Percentiles rank a stretch among this genome's conserved stretches.
Evolutionary conservation across 176 grass and related monocot species (phyloP).

Genomic region (Typha latifolia): DNA sequence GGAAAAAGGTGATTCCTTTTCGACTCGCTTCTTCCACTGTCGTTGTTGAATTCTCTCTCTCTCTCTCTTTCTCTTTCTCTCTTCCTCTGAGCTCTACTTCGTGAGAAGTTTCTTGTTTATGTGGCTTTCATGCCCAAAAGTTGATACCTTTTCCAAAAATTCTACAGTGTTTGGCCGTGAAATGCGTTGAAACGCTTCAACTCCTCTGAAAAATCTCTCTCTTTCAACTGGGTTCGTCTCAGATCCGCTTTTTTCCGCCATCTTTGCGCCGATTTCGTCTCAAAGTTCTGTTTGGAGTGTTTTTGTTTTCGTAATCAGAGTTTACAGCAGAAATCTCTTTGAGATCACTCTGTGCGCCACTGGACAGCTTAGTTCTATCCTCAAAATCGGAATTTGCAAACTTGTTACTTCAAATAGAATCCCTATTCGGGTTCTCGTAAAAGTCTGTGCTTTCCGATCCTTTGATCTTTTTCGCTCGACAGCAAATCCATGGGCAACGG

Average conservation of each 20-base stretch:
- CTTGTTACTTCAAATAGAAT: neutral
- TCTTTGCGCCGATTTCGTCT: neutral
- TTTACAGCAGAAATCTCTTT: too few relatives aligned
- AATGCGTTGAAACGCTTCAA: neutral
- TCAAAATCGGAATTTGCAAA: neutral
- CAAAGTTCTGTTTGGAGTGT: neutral
- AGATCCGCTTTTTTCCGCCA: neutral
- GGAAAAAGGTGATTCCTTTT: neutral
- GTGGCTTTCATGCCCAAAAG: neutral
- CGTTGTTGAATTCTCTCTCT: too few relatives aligned
- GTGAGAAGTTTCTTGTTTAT: neutral
- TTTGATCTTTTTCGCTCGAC: neutral
- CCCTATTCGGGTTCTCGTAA: neutral
- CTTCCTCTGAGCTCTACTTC: neutral
- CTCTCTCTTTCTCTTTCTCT: too few relatives aligned
- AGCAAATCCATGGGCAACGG: constrained; percentile 64
- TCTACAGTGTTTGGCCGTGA: neutral
- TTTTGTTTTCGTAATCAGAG: too few relatives aligned
- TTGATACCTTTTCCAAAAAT: neutral
- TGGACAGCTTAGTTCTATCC: neutral
- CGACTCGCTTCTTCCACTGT: neutral
- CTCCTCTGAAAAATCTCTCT: neutral
- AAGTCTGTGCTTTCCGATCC: constrained; percentile 3
- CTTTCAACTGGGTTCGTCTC: neutral
- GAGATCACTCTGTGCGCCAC: too few relatives aligned